Evolutionary conservation across 768 basidiomycete genomes (phyloP).

Genomic region (Serendipita sp.): DNA sequence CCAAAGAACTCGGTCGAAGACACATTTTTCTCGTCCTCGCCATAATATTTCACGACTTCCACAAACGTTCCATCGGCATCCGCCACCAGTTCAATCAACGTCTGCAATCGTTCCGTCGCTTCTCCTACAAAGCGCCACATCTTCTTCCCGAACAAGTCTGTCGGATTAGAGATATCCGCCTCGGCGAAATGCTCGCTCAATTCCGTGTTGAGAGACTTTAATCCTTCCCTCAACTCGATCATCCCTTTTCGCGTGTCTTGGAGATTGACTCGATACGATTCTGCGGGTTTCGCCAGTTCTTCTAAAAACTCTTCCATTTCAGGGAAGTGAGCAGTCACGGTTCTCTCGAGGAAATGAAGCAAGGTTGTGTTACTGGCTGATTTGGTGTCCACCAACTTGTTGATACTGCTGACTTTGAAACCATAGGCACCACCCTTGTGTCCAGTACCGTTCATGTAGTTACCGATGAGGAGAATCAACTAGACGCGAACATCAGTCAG

Average conservation of each 20-base stretch:
- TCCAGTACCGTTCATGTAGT: constrained; percentile 96
- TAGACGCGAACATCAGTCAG: constrained; percentile 13
- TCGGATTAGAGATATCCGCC: constrained; percentile 28
- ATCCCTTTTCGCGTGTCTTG: constrained; percentile 71
- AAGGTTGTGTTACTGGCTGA: constrained; percentile 87
- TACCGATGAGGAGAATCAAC: constrained; percentile 89
- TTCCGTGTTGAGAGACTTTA: constrained; percentile 68
- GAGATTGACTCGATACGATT: constrained; percentile 84
- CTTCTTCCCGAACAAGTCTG: constrained; percentile 68
- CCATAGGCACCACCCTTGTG: constrained; percentile 94
- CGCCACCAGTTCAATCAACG: constrained; percentile 73
- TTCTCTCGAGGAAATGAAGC: constrained; percentile 84
- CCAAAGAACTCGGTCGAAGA: constrained; percentile 86
- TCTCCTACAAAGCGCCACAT: constrained; percentile 83
- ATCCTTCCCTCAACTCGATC: constrained; percentile 50
- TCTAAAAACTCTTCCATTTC: constrained; percentile 77
- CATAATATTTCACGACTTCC: constrained; percentile 80
- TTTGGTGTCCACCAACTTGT: constrained; percentile 98
- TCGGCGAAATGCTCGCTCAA: constrained; percentile 65
- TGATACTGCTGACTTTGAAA: constrained; percentile 93
- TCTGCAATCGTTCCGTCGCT: constrained; percentile 59
- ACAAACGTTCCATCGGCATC: constrained; percentile 68
- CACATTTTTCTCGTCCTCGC: constrained; percentile 81
- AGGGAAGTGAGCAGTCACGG: constrained; percentile 73
- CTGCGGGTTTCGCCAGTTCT: constrained; percentile 75